phyloP scores from a whole-genome alignment of 2,329 filamentous ascomycete species.

The Cryphonectria japonica region DNA sequence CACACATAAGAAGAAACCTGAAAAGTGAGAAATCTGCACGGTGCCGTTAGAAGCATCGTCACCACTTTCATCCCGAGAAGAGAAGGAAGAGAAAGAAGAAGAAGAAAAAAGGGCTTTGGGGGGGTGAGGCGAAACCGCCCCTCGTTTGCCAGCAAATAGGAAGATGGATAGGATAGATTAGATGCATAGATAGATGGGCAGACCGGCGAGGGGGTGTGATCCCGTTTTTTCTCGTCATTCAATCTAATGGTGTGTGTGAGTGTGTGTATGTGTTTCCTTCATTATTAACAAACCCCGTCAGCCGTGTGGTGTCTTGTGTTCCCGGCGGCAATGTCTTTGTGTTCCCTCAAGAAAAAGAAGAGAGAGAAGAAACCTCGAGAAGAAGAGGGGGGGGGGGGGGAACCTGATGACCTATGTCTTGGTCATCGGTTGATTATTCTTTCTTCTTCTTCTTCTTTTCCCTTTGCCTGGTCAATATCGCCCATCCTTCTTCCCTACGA shows the following conservation, averaged over 20 bases:
- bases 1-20: background rate
- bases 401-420: slow-evolving; percentile 15
- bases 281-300: no score
- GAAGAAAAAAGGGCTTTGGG: no score
- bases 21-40: slow-evolving; percentile 11
- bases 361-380: no score
- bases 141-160: slow-evolving; percentile 19
- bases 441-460: no score
- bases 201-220: no score
- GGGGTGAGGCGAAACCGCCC: no score
- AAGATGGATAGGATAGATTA: background rate
- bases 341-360: background rate
- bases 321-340: slow-evolving; percentile 12
- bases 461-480: no score
- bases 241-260: no score
- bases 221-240: no score
- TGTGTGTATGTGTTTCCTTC: no score
- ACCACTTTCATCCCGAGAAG: no score
- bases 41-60: slow-evolving; percentile 4
- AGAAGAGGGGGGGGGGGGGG: no score
- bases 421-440: background rate
- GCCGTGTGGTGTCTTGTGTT: background rate
- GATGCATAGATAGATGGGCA: background rate
- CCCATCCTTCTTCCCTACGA: background rate
- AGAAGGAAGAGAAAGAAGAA: background rate